These are phyloP conservation scores for Termitomyces sp. DNA, from an alignment of 768 basidiomycete species.

Conservation along the genomic window DNA sequence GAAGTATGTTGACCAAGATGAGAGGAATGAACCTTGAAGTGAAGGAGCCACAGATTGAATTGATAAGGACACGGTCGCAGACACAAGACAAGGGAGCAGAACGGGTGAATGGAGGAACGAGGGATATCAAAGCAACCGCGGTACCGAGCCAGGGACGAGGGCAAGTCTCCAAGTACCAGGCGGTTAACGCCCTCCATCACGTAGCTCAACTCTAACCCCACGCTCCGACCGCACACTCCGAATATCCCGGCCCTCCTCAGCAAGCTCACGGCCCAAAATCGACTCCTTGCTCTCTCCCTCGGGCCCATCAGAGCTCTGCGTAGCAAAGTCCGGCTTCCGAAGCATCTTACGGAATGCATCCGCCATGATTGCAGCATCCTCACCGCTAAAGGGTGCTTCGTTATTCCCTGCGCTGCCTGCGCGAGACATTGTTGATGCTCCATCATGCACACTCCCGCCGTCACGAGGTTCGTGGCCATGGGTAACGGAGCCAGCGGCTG, in stretches of 20 bases:
- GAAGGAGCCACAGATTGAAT: neutral
- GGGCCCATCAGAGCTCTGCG: constrained; percentile 54
- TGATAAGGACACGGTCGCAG: neutral
- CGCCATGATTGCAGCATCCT: constrained; percentile 91
- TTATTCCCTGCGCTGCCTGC: constrained; percentile 57
- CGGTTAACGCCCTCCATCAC: constrained; percentile 41
- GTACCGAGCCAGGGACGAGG: neutral
- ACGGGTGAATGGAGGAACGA: neutral
- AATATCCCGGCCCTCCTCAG: constrained; percentile 88
- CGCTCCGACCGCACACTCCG: constrained; percentile 78
- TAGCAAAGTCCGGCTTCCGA: constrained; percentile 87
- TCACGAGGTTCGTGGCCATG: constrained; percentile 18
- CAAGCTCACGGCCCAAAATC: constrained; percentile 69
- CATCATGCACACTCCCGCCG: constrained; percentile 56
- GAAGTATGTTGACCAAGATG: constrained; percentile 9
- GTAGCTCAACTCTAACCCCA: constrained; percentile 73
- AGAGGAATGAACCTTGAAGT: neutral
- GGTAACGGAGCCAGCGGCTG: constrained; percentile 28
- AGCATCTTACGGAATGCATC: constrained; percentile 88
- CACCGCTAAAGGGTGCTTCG: constrained; percentile 70
- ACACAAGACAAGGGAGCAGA: neutral
- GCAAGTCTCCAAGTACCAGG: constrained; percentile 5
- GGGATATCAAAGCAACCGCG: neutral
- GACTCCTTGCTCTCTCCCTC: constrained; percentile 38
- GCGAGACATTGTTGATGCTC: constrained; percentile 68